Evolutionary conservation across 2,329 filamentous ascomycete species (phyloP), one percentile per base, ranked within the genome.

Genomic region (Colletotrichum somersetense): DNA sequence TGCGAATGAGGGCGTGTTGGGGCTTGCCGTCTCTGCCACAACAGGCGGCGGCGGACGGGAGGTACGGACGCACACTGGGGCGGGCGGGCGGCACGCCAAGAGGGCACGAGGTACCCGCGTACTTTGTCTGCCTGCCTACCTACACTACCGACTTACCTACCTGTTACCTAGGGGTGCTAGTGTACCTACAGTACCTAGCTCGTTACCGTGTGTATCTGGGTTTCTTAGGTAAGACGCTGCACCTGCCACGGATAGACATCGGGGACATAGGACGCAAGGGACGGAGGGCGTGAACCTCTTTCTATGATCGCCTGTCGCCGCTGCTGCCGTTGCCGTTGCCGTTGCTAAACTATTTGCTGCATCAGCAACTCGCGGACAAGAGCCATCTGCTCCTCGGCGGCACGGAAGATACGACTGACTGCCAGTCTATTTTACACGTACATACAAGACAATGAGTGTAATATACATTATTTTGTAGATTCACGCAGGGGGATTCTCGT

Each of bases 21-120:
- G 66, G 66, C 58, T 66, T 70, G 67, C 67, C 46, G 67, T 66
- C 52, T 65, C 61, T 69, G 66, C 66, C 66, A 68, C 66, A 64
- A 42, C 38, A 67, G 38, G 50, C 58, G 50, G 38, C 66, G 42
- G 30, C 66, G 66, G 48, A 33, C 65, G 66, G 65, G 65, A 67
- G 56, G 65, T 67, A 67, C 64, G 66, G 58, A 62, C 52, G n/a
- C 63, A 56, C 52, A 58, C 63, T 66, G 63, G 52, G 63, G 61
- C 61, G 48, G 63, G 61, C 61, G 48, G 46, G 40, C 48, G 20
- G 30, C 40, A 58, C 63, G 52, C 50, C 57, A 57, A 64, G 42
- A 64, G 30, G 38, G 38, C 8, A 14, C 35, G 20, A 53, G 48
- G 62, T 64, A 64, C 50, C 38, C 48, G 20, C 26, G 46, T 44